Percentiles rank a stretch among this genome's conserved stretches.
phyloP scores from a whole-genome alignment of 345 rosid genomes.

The Eucalyptus polybractea region DNA sequence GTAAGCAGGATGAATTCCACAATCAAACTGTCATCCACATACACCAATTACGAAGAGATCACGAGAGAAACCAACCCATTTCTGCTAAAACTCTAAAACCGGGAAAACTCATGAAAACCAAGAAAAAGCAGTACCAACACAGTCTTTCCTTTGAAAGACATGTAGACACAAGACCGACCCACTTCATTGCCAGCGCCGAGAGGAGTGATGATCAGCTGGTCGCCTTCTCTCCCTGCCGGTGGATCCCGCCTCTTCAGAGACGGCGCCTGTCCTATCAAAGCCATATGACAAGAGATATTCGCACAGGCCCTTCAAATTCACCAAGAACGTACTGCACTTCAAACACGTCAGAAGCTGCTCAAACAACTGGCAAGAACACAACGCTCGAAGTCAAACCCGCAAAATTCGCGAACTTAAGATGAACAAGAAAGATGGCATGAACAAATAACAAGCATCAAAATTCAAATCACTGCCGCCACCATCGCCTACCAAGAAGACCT shows the following conservation, averaged over 20 bases:
- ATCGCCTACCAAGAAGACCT: background rate
- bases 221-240: slow-evolving; percentile 53
- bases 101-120: background rate
- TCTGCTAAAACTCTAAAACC: background rate
- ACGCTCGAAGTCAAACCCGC: background rate
- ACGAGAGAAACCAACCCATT: background rate
- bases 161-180: slow-evolving; percentile 85
- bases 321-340: background rate
- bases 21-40: slow-evolving; percentile 49
- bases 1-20: slow-evolving; percentile 90
- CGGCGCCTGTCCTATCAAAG: slow-evolving; percentile 21
- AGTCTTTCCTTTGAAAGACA: slow-evolving; percentile 81
- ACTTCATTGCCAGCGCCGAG: slow-evolving; percentile 94
- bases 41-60: background rate
- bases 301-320: background rate
- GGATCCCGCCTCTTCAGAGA: slow-evolving; percentile 61
- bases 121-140: slow-evolving; percentile 23
- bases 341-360: background rate
- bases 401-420: background rate
- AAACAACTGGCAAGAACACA: background rate
- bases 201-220: slow-evolving; percentile 67
- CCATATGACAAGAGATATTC: slow-evolving; percentile 9
- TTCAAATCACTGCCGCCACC: background rate
- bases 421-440: background rate
- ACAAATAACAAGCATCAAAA: background rate